Evolutionary conservation across 2,329 filamentous ascomycete genomes (phyloP), one percentile per base, ranked within the genome.

Genomic region (Diplocarpon mali): DNA sequence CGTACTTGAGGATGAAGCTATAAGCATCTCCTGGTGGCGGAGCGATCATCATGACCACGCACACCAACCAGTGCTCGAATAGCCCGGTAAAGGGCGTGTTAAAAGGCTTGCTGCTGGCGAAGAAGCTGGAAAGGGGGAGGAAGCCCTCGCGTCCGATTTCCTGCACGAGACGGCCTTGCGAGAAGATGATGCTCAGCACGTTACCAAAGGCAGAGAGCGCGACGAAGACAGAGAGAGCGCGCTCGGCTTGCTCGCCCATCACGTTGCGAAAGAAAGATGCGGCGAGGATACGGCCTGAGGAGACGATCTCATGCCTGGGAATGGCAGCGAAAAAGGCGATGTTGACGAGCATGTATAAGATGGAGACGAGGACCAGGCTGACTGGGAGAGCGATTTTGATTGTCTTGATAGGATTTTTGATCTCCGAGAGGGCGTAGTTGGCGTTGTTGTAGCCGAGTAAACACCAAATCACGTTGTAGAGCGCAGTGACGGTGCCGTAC

Each of bases 401-500:
- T 0, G 79, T 84, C 17, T 69, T 69, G 5, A 78, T 71, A 0
- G 80, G 80, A 61, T 82, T 75, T 58, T 71, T 76, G 38, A 77
- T 80, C 65, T 85, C 80, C 57, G 71, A 74, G 28, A 79, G 66
- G 37, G 71, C 76, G 56, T 83, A 80, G 64, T 82, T 82, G 59
- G 77, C 78, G 60, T 82, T 83, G 64, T 69, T 75, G 67, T 80
- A 81, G 17, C 80, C 80, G 52, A 80, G 73, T 55, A 78, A 85
- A 48, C 73, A 78, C 73, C 79, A 84, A 55, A 84, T 79, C 50
- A 84, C 78, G 53, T 83, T 84, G 67, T 82, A 83, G 0, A 85
- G 64, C 0, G 80, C 78, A 1, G 76, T 83, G n/a, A 82, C 78
- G 29, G 82, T 69, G 38, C 76, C 77, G 51, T 84, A 59, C 24